Percentiles rank a stretch among this genome's conserved stretches.
These are phyloP conservation scores for Aphanomyces cochlioides DNA, from an alignment of 352 stramenopile species.

Conservation along the genomic window DNA sequence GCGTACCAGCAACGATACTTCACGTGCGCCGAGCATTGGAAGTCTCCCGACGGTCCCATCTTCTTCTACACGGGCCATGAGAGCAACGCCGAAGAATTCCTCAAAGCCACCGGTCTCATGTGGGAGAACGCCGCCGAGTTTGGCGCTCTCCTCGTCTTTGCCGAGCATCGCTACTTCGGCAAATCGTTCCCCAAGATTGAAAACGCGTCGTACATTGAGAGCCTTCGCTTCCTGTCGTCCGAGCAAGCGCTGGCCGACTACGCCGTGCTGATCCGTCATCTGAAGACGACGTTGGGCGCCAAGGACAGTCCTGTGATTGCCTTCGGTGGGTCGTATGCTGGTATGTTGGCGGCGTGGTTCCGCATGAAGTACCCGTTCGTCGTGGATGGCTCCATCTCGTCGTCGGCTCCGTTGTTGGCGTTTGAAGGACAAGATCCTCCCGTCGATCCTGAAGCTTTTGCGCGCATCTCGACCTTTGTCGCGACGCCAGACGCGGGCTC, in stretches of 20 bases:
- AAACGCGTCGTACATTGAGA: constrained; percentile 39
- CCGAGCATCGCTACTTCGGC: constrained; percentile 96
- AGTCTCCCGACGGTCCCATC: constrained; percentile 58
- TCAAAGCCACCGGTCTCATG: constrained; percentile 95
- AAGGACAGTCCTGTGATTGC: constrained; percentile 71
- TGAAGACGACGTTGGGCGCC: constrained; percentile 46
- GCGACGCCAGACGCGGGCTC: constrained; percentile 65
- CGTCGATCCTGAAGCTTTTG: constrained; percentile 63
- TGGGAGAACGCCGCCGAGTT: constrained; percentile 92
- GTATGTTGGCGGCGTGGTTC: constrained; percentile 91
- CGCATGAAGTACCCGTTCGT: constrained; percentile 91
- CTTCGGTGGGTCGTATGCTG: constrained; percentile 92
- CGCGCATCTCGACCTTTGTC: constrained; percentile 54
- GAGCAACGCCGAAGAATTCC: constrained; percentile 91
- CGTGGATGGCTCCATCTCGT: constrained; percentile 89
- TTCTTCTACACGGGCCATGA: constrained; percentile 97
- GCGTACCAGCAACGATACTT: constrained; percentile 58
- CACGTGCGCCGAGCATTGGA: constrained; percentile 44
- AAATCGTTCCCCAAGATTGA: constrained; percentile 75
- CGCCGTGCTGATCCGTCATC: constrained; percentile 47
- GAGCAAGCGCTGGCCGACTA: constrained; percentile 91
- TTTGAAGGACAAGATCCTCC: constrained; percentile 61
- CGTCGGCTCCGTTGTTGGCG: constrained; percentile 82
- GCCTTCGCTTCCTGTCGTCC: constrained; percentile 71
- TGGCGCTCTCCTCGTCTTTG: constrained; percentile 90